Percentiles rank a stretch among this genome's conserved stretches.
Evolutionary conservation across 805 yeast genomes (phyloP).

Genomic region (Schwanniomyces yamadae): DNA sequence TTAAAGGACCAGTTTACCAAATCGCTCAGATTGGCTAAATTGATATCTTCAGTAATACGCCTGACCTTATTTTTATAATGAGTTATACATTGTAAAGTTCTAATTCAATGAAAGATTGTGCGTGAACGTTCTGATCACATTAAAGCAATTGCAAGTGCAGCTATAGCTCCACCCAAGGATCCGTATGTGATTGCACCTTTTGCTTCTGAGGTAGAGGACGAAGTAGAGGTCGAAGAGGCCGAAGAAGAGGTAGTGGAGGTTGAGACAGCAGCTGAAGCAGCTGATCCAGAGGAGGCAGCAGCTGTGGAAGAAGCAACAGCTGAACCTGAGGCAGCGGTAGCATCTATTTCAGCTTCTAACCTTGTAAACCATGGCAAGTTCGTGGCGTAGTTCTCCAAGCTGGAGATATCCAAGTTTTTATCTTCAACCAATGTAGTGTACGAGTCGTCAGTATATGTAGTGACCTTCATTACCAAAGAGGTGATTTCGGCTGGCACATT

Average conservation of each 20-base stretch:
- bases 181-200: conserved; percentile 13
- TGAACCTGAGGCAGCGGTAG: conserved; percentile 3
- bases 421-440: conserved; percentile 36
- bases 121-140: conserved; percentile 14
- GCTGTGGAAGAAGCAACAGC: conserved; percentile 5
- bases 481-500: not conserved
- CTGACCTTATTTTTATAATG: no score
- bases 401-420: conserved; percentile 20
- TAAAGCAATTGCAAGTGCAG: conserved; percentile 34
- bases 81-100: no score
- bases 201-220: conserved; percentile 10
- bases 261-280: conserved; percentile 3
- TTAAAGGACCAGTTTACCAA: no score
- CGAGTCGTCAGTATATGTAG: conserved; percentile 35
- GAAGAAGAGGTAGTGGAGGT: conserved; percentile 3
- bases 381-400: conserved; percentile 32
- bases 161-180: conserved; percentile 34
- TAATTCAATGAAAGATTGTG: not conserved
- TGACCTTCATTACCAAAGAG: conserved; percentile 12
- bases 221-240: conserved; percentile 2
- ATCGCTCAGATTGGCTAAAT: no score
- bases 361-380: conserved; percentile 39
- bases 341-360: conserved; percentile 13
- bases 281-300: conserved; percentile 7
- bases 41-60: no score